Evolutionary conservation across 73 alveolate species (phyloP).

Genomic region (Effrenium voratum): DNA sequence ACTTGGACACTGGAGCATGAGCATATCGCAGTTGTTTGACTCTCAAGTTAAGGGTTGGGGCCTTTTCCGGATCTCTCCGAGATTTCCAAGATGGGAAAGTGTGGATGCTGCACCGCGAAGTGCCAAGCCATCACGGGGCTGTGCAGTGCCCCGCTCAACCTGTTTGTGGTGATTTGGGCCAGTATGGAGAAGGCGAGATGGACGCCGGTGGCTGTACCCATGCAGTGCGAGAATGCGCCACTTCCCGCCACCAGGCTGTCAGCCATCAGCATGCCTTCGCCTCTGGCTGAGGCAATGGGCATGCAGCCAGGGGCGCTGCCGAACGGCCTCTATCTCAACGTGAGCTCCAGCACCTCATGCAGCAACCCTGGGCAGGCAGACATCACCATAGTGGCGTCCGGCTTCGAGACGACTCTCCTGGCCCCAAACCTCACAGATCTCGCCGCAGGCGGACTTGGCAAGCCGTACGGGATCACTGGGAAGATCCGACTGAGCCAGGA

Average conservation of each 20-base stretch:
- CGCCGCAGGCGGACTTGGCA: background rate
- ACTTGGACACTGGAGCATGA: too few relatives aligned
- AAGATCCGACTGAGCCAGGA: background rate
- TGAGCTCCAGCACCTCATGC: background rate
- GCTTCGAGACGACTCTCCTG: background rate
- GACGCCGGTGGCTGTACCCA: background rate
- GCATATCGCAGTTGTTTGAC: too few relatives aligned
- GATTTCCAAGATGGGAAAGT: too few relatives aligned
- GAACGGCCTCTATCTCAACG: background rate
- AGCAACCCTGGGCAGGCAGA: slow-evolving; percentile 5
- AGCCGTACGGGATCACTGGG: background rate
- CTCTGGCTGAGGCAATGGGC: too few relatives aligned
- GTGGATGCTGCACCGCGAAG: background rate
- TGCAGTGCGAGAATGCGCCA: background rate
- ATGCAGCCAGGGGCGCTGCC: background rate
- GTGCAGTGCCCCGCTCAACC: background rate
- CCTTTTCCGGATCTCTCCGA: too few relatives aligned
- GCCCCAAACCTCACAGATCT: background rate
- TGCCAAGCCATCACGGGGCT: background rate
- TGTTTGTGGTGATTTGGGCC: background rate
- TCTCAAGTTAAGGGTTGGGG: too few relatives aligned
- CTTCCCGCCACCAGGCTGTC: slow-evolving; percentile 11
- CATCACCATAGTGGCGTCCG: background rate
- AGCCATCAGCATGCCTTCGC: slow-evolving; percentile 1
- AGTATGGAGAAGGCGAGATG: background rate